phyloP scores from a whole-genome alignment of 768 basidiomycete species.

The Lactarius evosmus region DNA sequence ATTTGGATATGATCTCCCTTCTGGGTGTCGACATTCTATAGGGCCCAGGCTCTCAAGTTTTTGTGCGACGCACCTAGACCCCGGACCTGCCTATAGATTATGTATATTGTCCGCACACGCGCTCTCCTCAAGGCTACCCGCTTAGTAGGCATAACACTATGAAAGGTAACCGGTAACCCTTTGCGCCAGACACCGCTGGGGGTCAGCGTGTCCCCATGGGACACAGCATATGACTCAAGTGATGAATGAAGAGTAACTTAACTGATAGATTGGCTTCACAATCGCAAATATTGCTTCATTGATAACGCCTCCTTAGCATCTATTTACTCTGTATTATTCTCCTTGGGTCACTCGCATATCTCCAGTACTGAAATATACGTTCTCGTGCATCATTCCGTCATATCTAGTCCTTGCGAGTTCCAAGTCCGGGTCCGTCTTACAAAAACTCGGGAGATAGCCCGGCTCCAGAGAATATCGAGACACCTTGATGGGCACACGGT shows the following conservation, averaged over 20 bases:
- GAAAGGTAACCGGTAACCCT: slow-evolving; percentile 3
- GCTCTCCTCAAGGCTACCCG: not conserved
- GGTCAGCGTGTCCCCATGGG: not conserved
- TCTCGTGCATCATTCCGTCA: too few relatives aligned
- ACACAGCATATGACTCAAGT: not conserved
- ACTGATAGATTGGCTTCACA: not conserved
- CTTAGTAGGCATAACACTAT: not conserved
- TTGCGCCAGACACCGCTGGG: not conserved
- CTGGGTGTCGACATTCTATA: not conserved
- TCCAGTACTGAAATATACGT: not conserved
- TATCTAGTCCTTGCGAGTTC: too few relatives aligned
- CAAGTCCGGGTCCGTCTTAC: too few relatives aligned
- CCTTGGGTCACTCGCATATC: not conserved
- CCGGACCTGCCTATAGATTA: not conserved
- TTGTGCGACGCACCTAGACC: not conserved
- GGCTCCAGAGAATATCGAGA: too few relatives aligned
- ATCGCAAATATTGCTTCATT: not conserved
- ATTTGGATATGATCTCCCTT: too few relatives aligned
- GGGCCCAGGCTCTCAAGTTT: not conserved
- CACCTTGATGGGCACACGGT: too few relatives aligned
- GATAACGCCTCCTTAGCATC: not conserved
- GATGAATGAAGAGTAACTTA: not conserved
- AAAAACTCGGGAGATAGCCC: too few relatives aligned
- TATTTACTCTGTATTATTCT: not conserved
- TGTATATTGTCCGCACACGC: not conserved